Base-by-base conservation (phyloP, 192 early-diverging fungal genomes). In the Backusella macrospora region DNA sequence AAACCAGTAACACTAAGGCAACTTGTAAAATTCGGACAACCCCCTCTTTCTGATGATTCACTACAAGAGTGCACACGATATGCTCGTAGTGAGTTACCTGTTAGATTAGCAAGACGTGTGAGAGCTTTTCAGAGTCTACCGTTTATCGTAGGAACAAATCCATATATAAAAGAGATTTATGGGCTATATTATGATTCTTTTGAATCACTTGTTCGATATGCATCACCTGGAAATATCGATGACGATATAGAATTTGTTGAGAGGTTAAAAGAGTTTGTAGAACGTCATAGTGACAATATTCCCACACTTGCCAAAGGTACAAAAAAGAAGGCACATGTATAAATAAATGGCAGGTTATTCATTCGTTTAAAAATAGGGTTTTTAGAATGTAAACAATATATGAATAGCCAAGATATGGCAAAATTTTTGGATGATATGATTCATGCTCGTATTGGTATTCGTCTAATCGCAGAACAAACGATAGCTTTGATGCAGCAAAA, bases 61-160 rank as follows among this genome's bases (percentile, higher is more conserved):
- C 80, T 91, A 39, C 72, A 88, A 18, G 86, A 89, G 40, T 90
- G 87, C 29, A 86, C 85, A 45, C 78, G 79, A 12, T 94, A 90
- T 82, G 86, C 89, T 9, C 87, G 89, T 48, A 86, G 84, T 1
- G 96, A 98, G 81, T 84, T 99, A 23, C 96, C 96, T 0, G 93
- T 94, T 66, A 89, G 97, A 7, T 82, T 99, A 72, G 96, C 96
- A 34, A 82, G 92, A 72, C 91, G 96, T 5, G 94, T 96, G 10
- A 87, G 88, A 72, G 93, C 92, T 6, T 90, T 98, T 63, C 94
- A 98, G 80, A 92, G 88, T 55, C 84, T 97, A 42, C 96, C 96
- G 0, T 98, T 96, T 77, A 99, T 99, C 63, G 96, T 99, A 42
- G 97, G 95, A 68, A 94, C 94, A 59, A 99, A 99, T 80, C 97